Evolutionary conservation across 441 rosid species (phyloP).

Genomic region (Cnidoscolus chayamansa): DNA sequence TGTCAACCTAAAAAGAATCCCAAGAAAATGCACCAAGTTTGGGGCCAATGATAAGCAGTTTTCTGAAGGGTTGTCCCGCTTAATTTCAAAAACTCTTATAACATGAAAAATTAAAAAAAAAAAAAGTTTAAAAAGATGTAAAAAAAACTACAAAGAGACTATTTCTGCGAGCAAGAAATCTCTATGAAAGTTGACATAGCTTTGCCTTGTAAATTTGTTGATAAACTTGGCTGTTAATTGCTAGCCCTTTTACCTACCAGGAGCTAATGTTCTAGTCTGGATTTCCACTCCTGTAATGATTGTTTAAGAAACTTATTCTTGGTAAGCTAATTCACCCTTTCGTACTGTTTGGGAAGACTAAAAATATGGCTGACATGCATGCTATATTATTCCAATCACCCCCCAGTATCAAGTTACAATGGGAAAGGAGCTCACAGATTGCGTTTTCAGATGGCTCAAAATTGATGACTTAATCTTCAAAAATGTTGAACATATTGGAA

Average conservation of each 20-base stretch:
- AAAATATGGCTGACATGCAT: not conserved
- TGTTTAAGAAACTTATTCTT: not conserved
- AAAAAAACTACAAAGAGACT: not conserved
- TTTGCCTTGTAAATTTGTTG: not conserved
- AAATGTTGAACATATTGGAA: not conserved
- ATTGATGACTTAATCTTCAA: not conserved
- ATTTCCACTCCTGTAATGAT: not conserved
- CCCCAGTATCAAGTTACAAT: not conserved
- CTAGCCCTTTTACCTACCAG: not conserved
- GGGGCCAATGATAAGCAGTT: not conserved
- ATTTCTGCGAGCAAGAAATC: not conserved
- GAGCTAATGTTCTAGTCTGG: not conserved
- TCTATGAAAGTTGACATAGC: not conserved
- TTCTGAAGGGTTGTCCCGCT: not conserved
- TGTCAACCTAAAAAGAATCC: constrained; percentile 4
- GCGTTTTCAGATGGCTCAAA: not conserved
- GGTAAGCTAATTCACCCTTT: not conserved
- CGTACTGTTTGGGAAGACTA: not conserved
- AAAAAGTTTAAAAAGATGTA: not conserved
- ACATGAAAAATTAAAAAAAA: not conserved
- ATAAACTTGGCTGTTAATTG: not conserved
- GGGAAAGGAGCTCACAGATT: not conserved
- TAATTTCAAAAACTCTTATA: not conserved
- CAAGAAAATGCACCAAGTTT: not conserved
- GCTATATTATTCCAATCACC: not conserved